Evolutionary conservation across 495 filamentous ascomycete species (phyloP).

Genomic region (Penicillium lagena): DNA sequence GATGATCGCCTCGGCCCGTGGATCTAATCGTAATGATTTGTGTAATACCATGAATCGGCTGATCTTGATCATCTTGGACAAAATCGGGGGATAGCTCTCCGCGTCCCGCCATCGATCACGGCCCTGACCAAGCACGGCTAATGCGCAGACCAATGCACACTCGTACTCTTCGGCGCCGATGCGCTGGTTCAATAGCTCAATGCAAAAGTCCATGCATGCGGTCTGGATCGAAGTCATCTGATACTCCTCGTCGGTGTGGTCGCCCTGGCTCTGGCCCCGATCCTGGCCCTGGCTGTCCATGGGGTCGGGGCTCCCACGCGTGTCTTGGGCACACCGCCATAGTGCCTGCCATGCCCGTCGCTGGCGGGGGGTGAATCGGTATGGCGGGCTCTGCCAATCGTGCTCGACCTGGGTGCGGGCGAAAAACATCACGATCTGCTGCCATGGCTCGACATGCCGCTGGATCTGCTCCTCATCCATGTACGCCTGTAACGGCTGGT

Average conservation of each 20-base stretch:
- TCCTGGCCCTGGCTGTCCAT: too few species aligned
- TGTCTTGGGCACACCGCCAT: neutral
- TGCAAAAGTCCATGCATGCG: slow-evolving; percentile 6
- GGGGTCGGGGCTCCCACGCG: too few species aligned
- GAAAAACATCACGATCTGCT: slow-evolving; percentile 11
- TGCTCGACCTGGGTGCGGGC: slow-evolving; percentile 3
- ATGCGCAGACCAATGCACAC: slow-evolving; percentile 4
- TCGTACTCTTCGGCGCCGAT: slow-evolving; percentile 1
- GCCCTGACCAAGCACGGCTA: neutral
- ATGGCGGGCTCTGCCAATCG: neutral
- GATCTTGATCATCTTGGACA: slow-evolving; percentile 6
- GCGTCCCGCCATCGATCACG: neutral
- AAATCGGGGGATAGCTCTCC: neutral
- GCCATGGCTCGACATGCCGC: slow-evolving; percentile 5
- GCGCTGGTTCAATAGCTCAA: slow-evolving; percentile 9
- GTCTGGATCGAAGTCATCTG: too few species aligned
- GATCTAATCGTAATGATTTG: slow-evolving; percentile 5
- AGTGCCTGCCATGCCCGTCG: neutral
- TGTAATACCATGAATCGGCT: slow-evolving; percentile 3
- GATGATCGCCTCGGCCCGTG: neutral
- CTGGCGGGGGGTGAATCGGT: neutral
- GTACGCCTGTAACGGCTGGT: slow-evolving; percentile 3
- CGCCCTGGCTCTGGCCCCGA: too few species aligned
- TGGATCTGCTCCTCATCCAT: slow-evolving; percentile 3
- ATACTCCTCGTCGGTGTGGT: too few species aligned